Conservation (phyloP, 2,329 filamentous ascomycete species). For the Pestalotiopsis sp. region DNA sequence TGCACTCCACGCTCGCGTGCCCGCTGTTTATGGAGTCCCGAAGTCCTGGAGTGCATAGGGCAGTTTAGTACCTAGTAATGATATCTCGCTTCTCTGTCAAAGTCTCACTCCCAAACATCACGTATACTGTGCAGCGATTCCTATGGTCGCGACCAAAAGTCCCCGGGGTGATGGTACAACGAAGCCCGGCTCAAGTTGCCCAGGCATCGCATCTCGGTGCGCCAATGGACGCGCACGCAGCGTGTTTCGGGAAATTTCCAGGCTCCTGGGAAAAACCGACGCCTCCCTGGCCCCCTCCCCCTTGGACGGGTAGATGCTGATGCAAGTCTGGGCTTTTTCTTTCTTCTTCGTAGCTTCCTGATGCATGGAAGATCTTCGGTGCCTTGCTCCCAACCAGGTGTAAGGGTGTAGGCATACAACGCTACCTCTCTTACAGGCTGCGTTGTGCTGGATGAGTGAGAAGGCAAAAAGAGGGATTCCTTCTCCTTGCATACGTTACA, state of each 20-base stretch:
- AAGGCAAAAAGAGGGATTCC: too few species aligned
- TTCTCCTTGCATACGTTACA: too few species aligned
- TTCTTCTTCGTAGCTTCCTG: neutral
- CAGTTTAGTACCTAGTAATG: too few species aligned
- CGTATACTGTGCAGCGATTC: neutral
- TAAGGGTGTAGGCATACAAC: constrained; percentile 5
- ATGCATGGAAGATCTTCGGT: neutral
- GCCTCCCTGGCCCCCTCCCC: too few species aligned
- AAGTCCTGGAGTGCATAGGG: too few species aligned
- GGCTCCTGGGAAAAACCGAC: neutral
- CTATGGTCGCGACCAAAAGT: neutral
- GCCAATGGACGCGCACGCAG: neutral
- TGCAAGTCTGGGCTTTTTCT: too few species aligned
- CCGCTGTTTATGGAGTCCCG: too few species aligned
- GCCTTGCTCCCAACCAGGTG: neutral
- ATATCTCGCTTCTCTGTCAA: too few species aligned
- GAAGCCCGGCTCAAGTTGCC: neutral
- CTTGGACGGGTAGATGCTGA: too few species aligned
- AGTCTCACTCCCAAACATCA: too few species aligned
- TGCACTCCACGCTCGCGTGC: too few species aligned
- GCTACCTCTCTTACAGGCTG: neutral
- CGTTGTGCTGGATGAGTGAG: too few species aligned
- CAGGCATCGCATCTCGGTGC: neutral
- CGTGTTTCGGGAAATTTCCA: neutral
- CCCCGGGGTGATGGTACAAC: neutral